Base-by-base conservation (phyloP, 805 yeast genomes). In the Clavispora carvajalis region DNA sequence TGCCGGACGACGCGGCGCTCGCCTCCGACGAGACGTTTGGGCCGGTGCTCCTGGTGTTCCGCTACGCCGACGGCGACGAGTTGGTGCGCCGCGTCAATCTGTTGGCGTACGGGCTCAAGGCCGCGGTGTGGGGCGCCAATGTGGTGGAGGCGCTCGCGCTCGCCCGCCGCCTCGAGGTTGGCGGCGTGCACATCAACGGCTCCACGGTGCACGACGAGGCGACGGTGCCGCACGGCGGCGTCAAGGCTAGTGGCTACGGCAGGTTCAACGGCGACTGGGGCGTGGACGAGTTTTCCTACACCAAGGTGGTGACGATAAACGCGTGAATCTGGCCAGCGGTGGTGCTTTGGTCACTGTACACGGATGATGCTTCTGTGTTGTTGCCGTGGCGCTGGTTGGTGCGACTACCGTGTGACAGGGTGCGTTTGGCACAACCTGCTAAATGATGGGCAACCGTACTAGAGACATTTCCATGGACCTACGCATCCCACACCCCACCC, bases 221-320 rank as follows among this genome's bases (percentile, higher is more conserved):
- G 15, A 55, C 62, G 7, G 22, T 58, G 8, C 77, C 77, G 0
- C 77, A 71, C 46, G 77, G 77, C 1, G 77, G 76, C 13, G 42
- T 73, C 41, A 61, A 71, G 56, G 45, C 56, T 54, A 43, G 65
- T 55, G 55, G 74, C 41, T 41, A 63, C 54, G 66, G 71, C 37
- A 33, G 70, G 54, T 54, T 62, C 58, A 46, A 71, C 62, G 42
- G 60, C 47, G 39, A 36, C 9, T 72, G 76, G 76, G 77, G 77
- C 0, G 48, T 72, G 21, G 63, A 65, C 25, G 71, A 65, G 44
- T 73, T 72, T 44, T 44, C 59, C 7, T 62, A 60, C 39, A 40
- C 53, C 8, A 71, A 73, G 49, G 48, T 64, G 5, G 57, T 71
- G 25, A 68, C 71, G 23, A 37, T 58, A 7, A 12, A 22, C 12